Conservation (phyloP, 2,329 filamentous ascomycete species). For the Ophiostoma angusticollis region DNA sequence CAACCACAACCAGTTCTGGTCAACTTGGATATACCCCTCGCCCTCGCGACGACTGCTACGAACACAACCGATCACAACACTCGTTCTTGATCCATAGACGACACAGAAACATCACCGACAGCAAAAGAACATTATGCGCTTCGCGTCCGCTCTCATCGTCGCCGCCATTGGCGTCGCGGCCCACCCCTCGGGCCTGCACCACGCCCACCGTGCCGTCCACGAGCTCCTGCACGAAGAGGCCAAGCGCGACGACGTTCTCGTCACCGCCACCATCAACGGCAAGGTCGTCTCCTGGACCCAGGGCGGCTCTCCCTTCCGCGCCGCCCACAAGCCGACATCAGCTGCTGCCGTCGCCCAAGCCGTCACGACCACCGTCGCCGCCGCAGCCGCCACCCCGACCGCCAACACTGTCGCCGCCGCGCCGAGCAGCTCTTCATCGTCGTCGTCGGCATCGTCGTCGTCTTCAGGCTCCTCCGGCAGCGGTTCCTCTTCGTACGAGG, state of each 20-base stretch:
- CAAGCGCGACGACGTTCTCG: conserved; percentile 14
- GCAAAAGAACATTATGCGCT: conserved; percentile 13
- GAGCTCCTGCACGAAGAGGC: conserved; percentile 19
- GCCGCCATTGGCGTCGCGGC: conserved; percentile 22
- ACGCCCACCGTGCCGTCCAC: conserved; percentile 21
- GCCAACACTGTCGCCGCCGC: conserved; percentile 40
- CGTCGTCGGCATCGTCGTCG: conserved; percentile 2
- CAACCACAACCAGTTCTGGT: conserved; percentile 12
- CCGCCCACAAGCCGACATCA: conserved; percentile 16
- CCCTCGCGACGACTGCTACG: conserved; percentile 2
- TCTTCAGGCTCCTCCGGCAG: conserved; percentile 51
- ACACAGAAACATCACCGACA: neutral
- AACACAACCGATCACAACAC: neutral
- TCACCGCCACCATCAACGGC: conserved; percentile 18
- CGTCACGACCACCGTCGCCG: conserved; percentile 1
- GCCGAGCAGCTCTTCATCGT: neutral
- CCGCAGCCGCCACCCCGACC: conserved; percentile 34
- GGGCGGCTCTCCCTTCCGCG: conserved; percentile 17
- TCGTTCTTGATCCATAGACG: neutral
- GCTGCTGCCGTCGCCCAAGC: conserved; percentile 11
- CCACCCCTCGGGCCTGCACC: conserved; percentile 25
- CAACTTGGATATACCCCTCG: conserved; percentile 10
- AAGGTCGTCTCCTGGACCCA: conserved; percentile 18
- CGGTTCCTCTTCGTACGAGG: conserved; percentile 13
- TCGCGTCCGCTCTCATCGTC: conserved; percentile 19